Evolutionary conservation across 768 basidiomycete species (phyloP), one percentile per base, ranked within the genome.

Genomic region (Chlorophyllum brunneum): DNA sequence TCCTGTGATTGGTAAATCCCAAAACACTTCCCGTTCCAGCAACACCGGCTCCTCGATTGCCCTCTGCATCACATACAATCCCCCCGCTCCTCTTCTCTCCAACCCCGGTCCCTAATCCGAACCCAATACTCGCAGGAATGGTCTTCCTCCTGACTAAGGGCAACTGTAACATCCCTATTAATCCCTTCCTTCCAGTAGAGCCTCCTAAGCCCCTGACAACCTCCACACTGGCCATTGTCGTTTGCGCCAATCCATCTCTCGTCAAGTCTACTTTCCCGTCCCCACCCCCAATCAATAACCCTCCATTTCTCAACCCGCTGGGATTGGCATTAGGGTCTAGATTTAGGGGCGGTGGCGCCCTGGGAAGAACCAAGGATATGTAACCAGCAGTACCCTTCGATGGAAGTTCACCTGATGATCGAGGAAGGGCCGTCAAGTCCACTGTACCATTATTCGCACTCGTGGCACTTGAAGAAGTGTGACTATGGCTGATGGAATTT

Each of bases 151-250:
- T 58, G 9, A 53, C 52, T 11, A 59, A 42, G 22, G 41, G 34
- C 26, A 38, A 43, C 56, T 53, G 11, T 40, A 59, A 54, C 42
- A 58, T 51, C 13, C 56, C 56, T 41, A 55, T 58, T 44, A 59
- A 27, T 3, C 54, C 47, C 59, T 51, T 54, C 55, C 39, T 46
- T 6, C 54, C 39, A 36, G 43, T 44, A 11, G 54, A 23, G 27
- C 46, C 58, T 3, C 70, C 72, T 2, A 81, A 63, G 4, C 88
- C 88, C 31, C 76, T 74, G 15, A 88, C 81, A 27, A 91, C 80
- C 61, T 91, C 88, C 36, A 95, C 82, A 45, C 83, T 91, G 13
- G 88, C 86, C 92, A 97, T 95, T 4, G 88, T 92, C 5, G 84
- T 85, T 63, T 91, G 88, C 5, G 92, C 92, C 9, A 91, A 70